Evolutionary conservation across 1,284 basidiomycete species (phyloP).

Genomic region (Porogramme epimiltina): DNA sequence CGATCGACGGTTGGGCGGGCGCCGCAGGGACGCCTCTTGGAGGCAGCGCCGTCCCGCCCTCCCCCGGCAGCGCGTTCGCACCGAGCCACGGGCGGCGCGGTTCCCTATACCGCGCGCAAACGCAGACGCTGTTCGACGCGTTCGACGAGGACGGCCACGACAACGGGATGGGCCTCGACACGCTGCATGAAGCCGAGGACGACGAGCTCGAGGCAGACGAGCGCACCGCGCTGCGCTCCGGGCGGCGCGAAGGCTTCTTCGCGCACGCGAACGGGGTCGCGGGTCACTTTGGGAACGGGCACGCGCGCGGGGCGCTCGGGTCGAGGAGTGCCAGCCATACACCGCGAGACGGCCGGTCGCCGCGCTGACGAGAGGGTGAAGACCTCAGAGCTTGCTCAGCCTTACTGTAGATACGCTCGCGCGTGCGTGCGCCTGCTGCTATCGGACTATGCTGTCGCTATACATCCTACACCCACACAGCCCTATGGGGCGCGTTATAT

Average conservation of each 20-base stretch:
- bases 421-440: background rate
- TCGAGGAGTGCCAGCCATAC: slow-evolving; percentile 30
- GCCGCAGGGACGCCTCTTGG: slow-evolving; percentile 36
- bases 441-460: background rate
- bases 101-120: slow-evolving; percentile 64
- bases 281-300: slow-evolving; percentile 8
- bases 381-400: background rate
- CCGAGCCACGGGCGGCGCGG: slow-evolving; percentile 45
- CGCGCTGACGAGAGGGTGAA: background rate
- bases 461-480: background rate
- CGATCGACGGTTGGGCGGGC: slow-evolving; percentile 71
- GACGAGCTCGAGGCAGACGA: slow-evolving; percentile 38
- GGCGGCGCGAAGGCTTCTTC: slow-evolving; percentile 17
- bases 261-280: slow-evolving; percentile 4
- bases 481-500: background rate
- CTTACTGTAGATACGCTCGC: no score
- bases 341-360: slow-evolving; percentile 23
- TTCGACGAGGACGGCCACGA: slow-evolving; percentile 48
- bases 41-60: slow-evolving; percentile 34
- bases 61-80: slow-evolving; percentile 21
- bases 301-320: slow-evolving; percentile 15
- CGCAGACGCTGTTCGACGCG: slow-evolving; percentile 61
- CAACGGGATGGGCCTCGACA: slow-evolving; percentile 30
- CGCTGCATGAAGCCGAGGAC: slow-evolving; percentile 36
- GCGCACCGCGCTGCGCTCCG: slow-evolving; percentile 37